Base-by-base conservation (phyloP, 306 rosid species). In the Acmispon strigosus region DNA sequence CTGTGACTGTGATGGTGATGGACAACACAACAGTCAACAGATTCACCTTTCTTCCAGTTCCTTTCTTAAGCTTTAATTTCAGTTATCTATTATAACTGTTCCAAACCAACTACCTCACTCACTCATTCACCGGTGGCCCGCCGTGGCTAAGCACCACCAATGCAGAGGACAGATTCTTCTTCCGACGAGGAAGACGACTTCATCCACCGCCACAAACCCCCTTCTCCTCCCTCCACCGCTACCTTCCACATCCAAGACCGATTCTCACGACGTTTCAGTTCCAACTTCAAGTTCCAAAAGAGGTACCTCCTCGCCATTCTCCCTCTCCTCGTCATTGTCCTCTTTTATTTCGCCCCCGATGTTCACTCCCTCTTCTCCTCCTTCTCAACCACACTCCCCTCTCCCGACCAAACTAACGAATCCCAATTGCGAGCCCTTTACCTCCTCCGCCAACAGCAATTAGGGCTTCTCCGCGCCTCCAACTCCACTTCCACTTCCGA, bases 141-240 rank as follows among this genome's bases (percentile, higher is more conserved):
- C 24, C 61, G 11, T 22, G 43, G 19, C 34, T 27, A 22, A 22
- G 1, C 1, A 22, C 1, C 3, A 22, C 3, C 74, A 56, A 86
- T 87, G 91, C 88, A 77, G 66, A 72, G 89, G 34, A 27, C 5
- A 12, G 87, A 76, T 54, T 85, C 86, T 0, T 87, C 90, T 61
- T 82, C 87, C 9, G 93, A 87, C 83, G 96, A 88, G 32, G 90
- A 81, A 54, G 96, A 89, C 11, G 92, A 91, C 12, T 72, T 91
- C 8, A 78, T 89, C 53, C 77, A 86, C 0, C 90, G 85, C 29
- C 79, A 87, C 74, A 87, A 87, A 60, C 83, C 41, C 19, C 64
- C 52, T 50, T 2, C 76, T 53, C 62, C 51, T 20, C 61, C 75
- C 57, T 6, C 82, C 22, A 5, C 82, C 16, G 7, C 29, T 44